These are phyloP conservation scores for Penicillium sp. DNA, from an alignment of 2,329 filamentous ascomycete genomes.

Conservation along the genomic window DNA sequence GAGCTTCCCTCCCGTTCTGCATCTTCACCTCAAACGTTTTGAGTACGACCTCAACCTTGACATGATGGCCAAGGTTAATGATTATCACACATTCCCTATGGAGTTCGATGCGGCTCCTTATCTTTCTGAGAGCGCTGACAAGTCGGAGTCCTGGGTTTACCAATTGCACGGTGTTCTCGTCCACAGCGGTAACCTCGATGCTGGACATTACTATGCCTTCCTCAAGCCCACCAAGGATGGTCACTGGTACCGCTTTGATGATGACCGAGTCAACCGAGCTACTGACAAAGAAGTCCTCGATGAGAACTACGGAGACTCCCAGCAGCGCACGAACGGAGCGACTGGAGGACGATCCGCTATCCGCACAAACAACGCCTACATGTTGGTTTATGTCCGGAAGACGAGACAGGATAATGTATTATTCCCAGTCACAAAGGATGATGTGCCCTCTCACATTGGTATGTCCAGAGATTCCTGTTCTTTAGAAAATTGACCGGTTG, in stretches of 20 bases:
- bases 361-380: slow-evolving; percentile 83
- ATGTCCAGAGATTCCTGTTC: neutral
- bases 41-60: slow-evolving; percentile 96
- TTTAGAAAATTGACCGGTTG: too few species aligned
- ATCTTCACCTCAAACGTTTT: slow-evolving; percentile 94
- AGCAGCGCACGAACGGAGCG: slow-evolving; percentile 59
- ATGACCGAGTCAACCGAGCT: slow-evolving; percentile 93
- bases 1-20: slow-evolving; percentile 88
- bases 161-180: slow-evolving; percentile 93
- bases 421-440: slow-evolving; percentile 69
- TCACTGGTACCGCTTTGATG: slow-evolving; percentile 95
- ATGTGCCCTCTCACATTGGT: slow-evolving; percentile 76
- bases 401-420: slow-evolving; percentile 80
- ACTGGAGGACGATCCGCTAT: slow-evolving; percentile 60
- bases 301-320: slow-evolving; percentile 95
- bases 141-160: slow-evolving; percentile 85
- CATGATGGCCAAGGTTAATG: slow-evolving; percentile 93
- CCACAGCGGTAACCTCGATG: slow-evolving; percentile 94
- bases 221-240: slow-evolving; percentile 91
- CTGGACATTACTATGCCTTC: slow-evolving; percentile 97
- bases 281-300: slow-evolving; percentile 89
- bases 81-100: slow-evolving; percentile 51
- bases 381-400: slow-evolving; percentile 96
- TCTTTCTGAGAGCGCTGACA: slow-evolving; percentile 80
- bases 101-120: slow-evolving; percentile 71